Evolutionary conservation across 345 rosid genomes (phyloP).

Genomic region (Brassica juncea): DNA sequence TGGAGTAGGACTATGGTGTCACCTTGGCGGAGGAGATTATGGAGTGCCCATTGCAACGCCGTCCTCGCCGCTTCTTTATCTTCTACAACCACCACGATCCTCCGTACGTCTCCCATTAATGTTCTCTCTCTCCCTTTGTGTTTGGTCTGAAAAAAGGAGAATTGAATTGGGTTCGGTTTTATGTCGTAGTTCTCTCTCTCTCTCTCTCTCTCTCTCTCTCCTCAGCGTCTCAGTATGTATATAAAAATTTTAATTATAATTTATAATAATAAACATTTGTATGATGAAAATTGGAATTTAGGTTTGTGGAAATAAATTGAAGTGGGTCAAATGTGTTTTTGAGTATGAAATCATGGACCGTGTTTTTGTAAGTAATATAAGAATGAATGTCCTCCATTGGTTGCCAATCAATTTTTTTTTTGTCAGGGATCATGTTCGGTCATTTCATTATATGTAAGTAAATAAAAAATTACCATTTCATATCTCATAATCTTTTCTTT

Average conservation of each 20-base stretch:
- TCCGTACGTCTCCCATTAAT: conserved; percentile 44
- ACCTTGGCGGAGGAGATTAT: conserved; percentile 53
- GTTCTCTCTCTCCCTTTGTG: neutral
- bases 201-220: conserved; percentile 9
- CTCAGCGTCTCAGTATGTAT: conserved; percentile 4
- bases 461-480: neutral
- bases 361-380: conserved; percentile 20
- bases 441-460: neutral
- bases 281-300: conserved; percentile 2
- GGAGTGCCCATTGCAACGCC: conserved; percentile 63
- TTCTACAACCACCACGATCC: conserved; percentile 59
- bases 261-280: neutral
- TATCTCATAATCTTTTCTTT: neutral
- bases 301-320: conserved; percentile 7
- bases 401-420: neutral
- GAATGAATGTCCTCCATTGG: neutral
- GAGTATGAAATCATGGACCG: conserved; percentile 31
- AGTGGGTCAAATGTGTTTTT: conserved; percentile 26
- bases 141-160: conserved; percentile 15
- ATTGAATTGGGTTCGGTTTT: conserved; percentile 32
- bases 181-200: conserved; percentile 29
- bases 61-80: conserved; percentile 55
- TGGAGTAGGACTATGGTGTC: conserved; percentile 61
- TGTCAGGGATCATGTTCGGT: neutral
- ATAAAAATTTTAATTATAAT: neutral